Conservation (phyloP, 495 filamentous ascomycete species). For the Xylaria telfairii region DNA sequence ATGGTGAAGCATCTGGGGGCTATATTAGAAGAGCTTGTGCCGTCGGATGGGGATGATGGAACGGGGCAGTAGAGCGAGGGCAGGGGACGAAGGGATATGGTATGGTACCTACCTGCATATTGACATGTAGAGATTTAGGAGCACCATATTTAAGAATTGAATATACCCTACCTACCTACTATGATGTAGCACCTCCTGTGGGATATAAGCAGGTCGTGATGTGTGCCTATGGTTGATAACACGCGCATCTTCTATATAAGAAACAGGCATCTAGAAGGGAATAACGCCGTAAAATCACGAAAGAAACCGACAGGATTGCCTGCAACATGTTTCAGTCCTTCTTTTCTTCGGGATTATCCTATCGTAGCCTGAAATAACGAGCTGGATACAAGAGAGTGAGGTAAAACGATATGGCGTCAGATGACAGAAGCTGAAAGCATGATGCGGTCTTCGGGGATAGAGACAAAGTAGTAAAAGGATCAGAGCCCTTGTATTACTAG, state of each 20-base stretch:
- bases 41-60: not conserved
- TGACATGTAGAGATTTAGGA: too few relatives aligned
- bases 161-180: too few relatives aligned
- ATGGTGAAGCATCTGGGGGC: not conserved
- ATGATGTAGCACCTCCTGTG: not conserved
- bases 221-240: not conserved
- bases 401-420: too few relatives aligned
- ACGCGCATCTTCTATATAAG: not conserved
- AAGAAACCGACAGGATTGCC: not conserved
- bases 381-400: too few relatives aligned
- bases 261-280: not conserved
- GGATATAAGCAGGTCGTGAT: not conserved
- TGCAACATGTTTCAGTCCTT: not conserved
- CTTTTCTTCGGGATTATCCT: not conserved
- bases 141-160: too few relatives aligned
- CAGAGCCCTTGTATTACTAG: too few relatives aligned
- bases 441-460: too few relatives aligned
- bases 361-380: not conserved
- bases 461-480: too few relatives aligned
- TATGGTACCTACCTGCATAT: too few relatives aligned
- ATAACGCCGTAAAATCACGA: not conserved
- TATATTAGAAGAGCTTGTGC: not conserved
- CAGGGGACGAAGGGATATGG: not conserved
- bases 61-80: too few relatives aligned
- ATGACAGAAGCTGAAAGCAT: not conserved